Evolutionary conservation across 108 stramenopile genomes (phyloP), one percentile per base, ranked within the genome.

Genomic region (Skeletonema marinoi): DNA sequence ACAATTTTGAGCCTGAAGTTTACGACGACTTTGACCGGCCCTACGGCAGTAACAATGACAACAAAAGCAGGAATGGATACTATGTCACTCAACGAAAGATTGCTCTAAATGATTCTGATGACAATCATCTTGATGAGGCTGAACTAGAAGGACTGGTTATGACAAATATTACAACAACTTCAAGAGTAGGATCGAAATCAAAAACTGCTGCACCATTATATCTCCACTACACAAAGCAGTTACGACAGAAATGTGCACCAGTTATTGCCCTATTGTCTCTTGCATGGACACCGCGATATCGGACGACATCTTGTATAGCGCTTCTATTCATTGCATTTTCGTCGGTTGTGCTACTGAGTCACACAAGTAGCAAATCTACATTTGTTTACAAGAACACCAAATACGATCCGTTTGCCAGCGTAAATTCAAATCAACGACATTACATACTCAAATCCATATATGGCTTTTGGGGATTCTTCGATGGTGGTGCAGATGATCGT

Each of bases 391-490:
- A 50, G 32, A 78, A 62, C 11, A 30, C 33, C 54, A 59, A 67
- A 46, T 70, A 72, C 60, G 68, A 56, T 56, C 65, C 80, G 11
- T 30, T 75, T n/a, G 56, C 58, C 14, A 46, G 32, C 35, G 36
- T 81, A 48, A 74, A 73, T 32, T 33, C 63, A 4, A 68, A 70
- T 19, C 80, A 81, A 60, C 68, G 80, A 12, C 38, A 59, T 17
- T 69, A 50, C 1, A 39, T 81, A 0, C 67, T 81, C 31, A 59
- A 66, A 21, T 48, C 54, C 7, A 65, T 74, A 32, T 81, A 74
- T 29, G 92, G 90, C 3, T 68, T 79, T 38, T 95, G 90, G 90
- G 69, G 74, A 16, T 95, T 95, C 68, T 95, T 82, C 78, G 94
- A 95, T 80, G 94, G 94, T 58, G 85, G 87, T 9, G 88, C 88